phyloP scores from a whole-genome alignment of 1,284 basidiomycete species.

The Papiliotrema nemorosa region DNA sequence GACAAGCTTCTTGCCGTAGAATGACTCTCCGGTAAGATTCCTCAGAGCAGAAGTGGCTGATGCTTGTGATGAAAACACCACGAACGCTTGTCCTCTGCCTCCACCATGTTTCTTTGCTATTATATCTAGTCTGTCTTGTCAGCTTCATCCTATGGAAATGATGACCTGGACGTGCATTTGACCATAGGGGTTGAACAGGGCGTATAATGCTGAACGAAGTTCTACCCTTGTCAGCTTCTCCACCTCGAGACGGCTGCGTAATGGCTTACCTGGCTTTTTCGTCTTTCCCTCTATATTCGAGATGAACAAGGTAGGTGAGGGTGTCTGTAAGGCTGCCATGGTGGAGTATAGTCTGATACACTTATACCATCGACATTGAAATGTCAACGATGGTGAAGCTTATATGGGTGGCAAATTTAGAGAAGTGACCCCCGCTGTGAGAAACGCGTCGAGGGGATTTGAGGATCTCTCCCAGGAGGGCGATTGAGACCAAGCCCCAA shows the following conservation, averaged over 20 bases:
- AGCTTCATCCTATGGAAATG: not conserved
- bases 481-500: too few species aligned
- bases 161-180: conserved; percentile 56
- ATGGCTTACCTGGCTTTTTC: conserved; percentile 72
- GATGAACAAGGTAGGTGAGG: conserved; percentile 86
- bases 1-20: conserved; percentile 58
- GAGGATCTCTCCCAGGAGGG: too few species aligned
- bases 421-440: too few species aligned
- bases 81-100: conserved; percentile 93
- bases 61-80: conserved; percentile 87
- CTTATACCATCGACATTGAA: not conserved
- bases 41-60: conserved; percentile 86
- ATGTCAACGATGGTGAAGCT: not conserved
- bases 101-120: conserved; percentile 78
- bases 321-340: conserved; percentile 55
- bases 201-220: conserved; percentile 74
- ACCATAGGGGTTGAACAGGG: conserved; percentile 90
- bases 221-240: conserved; percentile 53
- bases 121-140: conserved; percentile 64
- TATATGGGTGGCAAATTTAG: too few species aligned
- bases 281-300: conserved; percentile 92
- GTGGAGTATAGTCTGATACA: not conserved
- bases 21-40: conserved; percentile 82
- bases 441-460: not conserved
- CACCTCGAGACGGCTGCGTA: not conserved